Base-by-base conservation (phyloP, 768 basidiomycete genomes). In the Lactarius quietus region DNA sequence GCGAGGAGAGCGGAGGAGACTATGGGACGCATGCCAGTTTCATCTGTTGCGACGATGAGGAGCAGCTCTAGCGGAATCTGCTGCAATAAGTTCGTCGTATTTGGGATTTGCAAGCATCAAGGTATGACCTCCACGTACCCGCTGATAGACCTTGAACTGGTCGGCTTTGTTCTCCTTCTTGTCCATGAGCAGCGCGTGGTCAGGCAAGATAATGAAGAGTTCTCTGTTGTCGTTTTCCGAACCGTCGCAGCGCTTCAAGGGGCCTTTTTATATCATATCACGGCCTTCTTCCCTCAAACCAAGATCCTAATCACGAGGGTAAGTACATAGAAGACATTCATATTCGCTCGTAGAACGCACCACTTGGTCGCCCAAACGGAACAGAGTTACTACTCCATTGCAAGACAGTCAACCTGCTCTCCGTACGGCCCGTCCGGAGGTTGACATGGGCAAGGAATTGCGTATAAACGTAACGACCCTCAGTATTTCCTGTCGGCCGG, bases 41-140 rank as follows among this genome's bases (percentile, higher is more conserved):
- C 93, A 68, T 93, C 92, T 1, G 87, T 83, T 3, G 90, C 86
- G 4, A 89, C 84, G 68, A 98, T 84, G 57, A 90, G 81, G 26
- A 99, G 84, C 1, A 99, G 84, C 70, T 98, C 97, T 54, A 98
- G 84, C 0, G 97, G 97, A 72, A 98, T 97, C 1, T 97, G 96
- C 95, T 97, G 68, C 15, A 57, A 33, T 8, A 33, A 33, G 4
- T 3, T 33, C 33, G 33, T 33, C 33, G 33, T 33, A 4, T 33
- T 58, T 6, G 60, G 17, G 14, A 51, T 29, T 9, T 8, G 6
- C 33, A 8, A n/a, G n/a, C n/a, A n/a, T n/a, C n/a, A 36, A 43
- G 0, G 38, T 9, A 36, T 54, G 57, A 58, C 12, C 53, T 31
- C 35, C 3, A 79, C 90, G 74, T 73, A 98, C 95, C 71, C 90